A percentile compares a stretch with the other conserved stretches of the same genome.
These are phyloP conservation scores for Pseudogymnoascus sp. DNA, from an alignment of 2,329 filamentous ascomycete genomes.

Conservation along the genomic window DNA sequence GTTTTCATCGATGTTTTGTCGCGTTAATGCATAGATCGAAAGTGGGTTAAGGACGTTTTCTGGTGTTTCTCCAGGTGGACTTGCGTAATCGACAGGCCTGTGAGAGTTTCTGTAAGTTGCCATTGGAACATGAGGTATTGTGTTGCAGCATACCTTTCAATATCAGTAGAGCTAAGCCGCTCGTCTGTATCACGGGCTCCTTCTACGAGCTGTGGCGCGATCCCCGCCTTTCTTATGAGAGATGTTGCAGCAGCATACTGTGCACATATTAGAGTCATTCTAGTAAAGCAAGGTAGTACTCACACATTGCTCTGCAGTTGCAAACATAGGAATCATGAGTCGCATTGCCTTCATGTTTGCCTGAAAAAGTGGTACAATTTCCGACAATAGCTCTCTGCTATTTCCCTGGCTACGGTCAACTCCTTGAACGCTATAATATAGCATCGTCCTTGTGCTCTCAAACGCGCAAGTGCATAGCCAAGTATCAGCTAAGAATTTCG, in stretches of 20 bases:
- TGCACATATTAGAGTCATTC: neutral
- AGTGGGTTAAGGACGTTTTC: constrained; percentile 25
- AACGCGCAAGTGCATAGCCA: constrained; percentile 40
- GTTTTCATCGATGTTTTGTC: constrained; percentile 23
- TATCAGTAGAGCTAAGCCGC: neutral
- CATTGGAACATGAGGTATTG: neutral
- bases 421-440: constrained; percentile 40
- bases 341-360: constrained; percentile 8
- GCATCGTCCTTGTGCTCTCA: constrained; percentile 40
- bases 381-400: neutral
- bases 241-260: constrained; percentile 10
- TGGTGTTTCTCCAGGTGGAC: constrained; percentile 19
- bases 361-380: constrained; percentile 3
- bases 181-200: neutral
- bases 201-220: constrained; percentile 9
- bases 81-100: constrained; percentile 4
- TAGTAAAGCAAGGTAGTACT: neutral
- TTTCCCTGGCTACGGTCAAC: constrained; percentile 27
- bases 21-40: constrained; percentile 24
- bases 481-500: constrained; percentile 36
- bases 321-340: constrained; percentile 9
- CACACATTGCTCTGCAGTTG: constrained; percentile 9
- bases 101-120: neutral
- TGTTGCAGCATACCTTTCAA: neutral
- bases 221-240: constrained; percentile 14